phyloP scores from a whole-genome alignment of 495 filamentous ascomycete genomes.

The Podospora fimiseda region DNA sequence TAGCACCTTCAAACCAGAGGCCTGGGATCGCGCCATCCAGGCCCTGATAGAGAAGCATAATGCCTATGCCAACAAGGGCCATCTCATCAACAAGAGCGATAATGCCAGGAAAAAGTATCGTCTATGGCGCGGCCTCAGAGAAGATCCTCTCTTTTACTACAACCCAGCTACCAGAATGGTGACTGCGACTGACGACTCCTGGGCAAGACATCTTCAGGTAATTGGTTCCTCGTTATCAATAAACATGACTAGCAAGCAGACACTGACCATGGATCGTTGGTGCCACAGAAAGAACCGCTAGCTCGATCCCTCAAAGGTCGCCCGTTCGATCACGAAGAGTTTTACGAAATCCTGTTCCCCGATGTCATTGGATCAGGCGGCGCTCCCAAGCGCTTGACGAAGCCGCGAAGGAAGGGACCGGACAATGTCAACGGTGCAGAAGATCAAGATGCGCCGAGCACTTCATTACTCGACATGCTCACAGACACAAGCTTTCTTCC shows the following conservation, averaged over 20 bases:
- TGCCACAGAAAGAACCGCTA: constrained; percentile 39
- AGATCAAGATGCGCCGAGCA: constrained; percentile 27
- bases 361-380: constrained; percentile 46
- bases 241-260: neutral
- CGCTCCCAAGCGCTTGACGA: constrained; percentile 45
- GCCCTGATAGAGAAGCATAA: constrained; percentile 41
- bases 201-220: constrained; percentile 43
- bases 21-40: constrained; percentile 44
- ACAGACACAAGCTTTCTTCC: constrained; percentile 19
- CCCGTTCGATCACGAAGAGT: constrained; percentile 47
- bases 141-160: constrained; percentile 44
- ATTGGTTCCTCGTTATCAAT: constrained; percentile 2
- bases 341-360: constrained; percentile 45
- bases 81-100: constrained; percentile 50
- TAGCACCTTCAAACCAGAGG: constrained; percentile 47
- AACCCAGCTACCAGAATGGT: constrained; percentile 38
- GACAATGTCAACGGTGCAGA: constrained; percentile 23
- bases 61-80: constrained; percentile 44
- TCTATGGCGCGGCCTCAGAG: constrained; percentile 44
- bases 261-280: neutral
- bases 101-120: constrained; percentile 50
- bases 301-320: constrained; percentile 41
- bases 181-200: constrained; percentile 43
- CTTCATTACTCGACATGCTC: constrained; percentile 29
- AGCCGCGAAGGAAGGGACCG: constrained; percentile 34